These are phyloP conservation scores for Colletotrichum limetticola DNA, from an alignment of 2,329 filamentous ascomycete genomes.

Conservation along the genomic window DNA sequence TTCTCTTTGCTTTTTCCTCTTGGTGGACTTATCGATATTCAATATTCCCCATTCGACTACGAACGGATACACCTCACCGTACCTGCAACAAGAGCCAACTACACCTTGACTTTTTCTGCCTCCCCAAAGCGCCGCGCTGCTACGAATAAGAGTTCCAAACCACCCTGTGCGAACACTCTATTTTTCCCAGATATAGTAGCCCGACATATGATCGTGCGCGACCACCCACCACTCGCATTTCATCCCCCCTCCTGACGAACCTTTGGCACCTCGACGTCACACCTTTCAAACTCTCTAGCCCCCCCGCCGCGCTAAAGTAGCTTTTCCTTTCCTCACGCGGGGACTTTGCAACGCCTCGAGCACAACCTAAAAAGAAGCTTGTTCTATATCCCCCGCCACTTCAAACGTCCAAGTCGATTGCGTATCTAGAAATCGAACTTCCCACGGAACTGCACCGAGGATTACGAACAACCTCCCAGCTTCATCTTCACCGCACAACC, in stretches of 20 bases:
- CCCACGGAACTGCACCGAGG: not conserved
- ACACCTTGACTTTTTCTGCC: not conserved
- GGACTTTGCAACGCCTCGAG: not conserved
- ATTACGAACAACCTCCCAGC: not conserved
- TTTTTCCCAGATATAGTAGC: not conserved
- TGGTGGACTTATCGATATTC: not conserved
- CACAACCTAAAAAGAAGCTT: constrained; percentile 18
- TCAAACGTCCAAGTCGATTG: not conserved
- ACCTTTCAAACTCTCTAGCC: constrained; percentile 27
- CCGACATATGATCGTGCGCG: constrained; percentile 18
- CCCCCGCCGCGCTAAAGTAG: constrained; percentile 1
- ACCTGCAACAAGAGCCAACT: not conserved
- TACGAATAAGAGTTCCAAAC: not conserved
- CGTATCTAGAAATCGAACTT: not conserved
- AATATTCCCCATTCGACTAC: not conserved
- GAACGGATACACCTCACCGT: not conserved
- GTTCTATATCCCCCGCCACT: not conserved
- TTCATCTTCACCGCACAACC: not conserved
- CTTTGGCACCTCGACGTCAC: constrained; percentile 22
- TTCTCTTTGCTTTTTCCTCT: not conserved
- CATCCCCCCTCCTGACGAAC: constrained; percentile 11
- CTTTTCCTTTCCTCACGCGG: not conserved
- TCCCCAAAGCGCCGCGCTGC: not conserved
- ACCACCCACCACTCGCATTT: constrained; percentile 20
- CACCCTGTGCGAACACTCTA: not conserved